phyloP scores from a whole-genome alignment of 1,284 basidiomycete species.

The Trichosporon sp. region DNA sequence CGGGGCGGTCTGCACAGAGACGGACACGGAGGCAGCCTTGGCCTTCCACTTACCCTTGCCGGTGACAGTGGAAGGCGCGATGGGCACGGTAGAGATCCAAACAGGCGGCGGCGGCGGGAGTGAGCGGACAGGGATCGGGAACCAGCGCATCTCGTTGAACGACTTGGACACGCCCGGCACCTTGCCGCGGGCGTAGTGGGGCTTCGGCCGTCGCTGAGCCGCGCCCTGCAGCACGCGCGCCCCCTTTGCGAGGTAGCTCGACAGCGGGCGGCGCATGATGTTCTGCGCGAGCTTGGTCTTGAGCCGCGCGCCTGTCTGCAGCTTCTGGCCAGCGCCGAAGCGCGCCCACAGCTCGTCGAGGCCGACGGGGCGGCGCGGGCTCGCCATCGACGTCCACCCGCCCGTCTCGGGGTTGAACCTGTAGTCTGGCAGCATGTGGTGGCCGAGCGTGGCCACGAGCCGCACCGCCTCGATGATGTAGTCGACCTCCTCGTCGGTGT shows the following conservation, averaged over 20 bases:
- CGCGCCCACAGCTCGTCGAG: background rate
- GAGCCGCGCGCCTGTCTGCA: background rate
- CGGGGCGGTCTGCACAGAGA: too few relatives aligned
- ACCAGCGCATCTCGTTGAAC: background rate
- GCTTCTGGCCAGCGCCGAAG: background rate
- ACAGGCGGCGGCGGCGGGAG: too few relatives aligned
- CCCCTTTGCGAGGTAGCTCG: background rate
- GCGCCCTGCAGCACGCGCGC: background rate
- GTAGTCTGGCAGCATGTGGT: slow-evolving; percentile 9
- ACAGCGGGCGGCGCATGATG: background rate
- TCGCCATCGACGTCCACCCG: background rate
- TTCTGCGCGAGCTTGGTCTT: background rate
- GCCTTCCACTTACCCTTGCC: background rate
- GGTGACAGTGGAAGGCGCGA: too few relatives aligned
- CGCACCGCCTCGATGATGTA: slow-evolving; percentile 11
- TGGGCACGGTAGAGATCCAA: too few relatives aligned
- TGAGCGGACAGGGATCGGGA: background rate
- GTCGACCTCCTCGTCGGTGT: background rate
- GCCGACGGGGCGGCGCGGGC: background rate
- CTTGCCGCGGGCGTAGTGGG: background rate
- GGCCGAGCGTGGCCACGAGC: slow-evolving; percentile 4
- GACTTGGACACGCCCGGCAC: background rate
- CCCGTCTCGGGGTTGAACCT: slow-evolving; percentile 2
- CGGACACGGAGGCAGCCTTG: background rate
- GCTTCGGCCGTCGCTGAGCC: background rate